These are phyloP conservation scores for Catenaria anguillulae DNA, from an alignment of 371 early-diverging fungal species.

Conservation along the genomic window DNA sequence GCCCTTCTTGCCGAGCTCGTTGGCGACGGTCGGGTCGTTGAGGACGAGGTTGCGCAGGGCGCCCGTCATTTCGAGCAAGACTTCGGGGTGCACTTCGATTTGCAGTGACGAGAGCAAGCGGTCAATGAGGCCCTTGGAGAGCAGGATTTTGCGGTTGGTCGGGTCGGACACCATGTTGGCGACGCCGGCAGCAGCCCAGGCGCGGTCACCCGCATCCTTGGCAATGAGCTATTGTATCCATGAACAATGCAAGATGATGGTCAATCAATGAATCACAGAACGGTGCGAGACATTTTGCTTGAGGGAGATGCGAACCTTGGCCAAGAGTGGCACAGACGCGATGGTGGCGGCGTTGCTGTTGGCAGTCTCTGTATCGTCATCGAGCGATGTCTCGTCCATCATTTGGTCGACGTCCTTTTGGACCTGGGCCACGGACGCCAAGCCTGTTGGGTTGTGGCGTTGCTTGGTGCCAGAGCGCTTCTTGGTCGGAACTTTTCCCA, in stretches of 20 bases:
- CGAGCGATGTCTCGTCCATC: slow-evolving; percentile 5
- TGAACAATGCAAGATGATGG: neutral
- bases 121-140: slow-evolving; percentile 50
- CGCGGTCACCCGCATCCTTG: slow-evolving; percentile 53
- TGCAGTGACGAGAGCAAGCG: slow-evolving; percentile 45
- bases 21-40: neutral
- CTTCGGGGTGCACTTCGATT: slow-evolving; percentile 51
- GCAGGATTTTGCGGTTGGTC: slow-evolving; percentile 46
- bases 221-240: slow-evolving; percentile 39
- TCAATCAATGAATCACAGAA: neutral
- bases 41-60: slow-evolving; percentile 38
- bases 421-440: neutral
- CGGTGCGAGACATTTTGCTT: neutral
- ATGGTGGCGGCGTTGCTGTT: neutral
- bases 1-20: neutral
- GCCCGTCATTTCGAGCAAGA: slow-evolving; percentile 60
- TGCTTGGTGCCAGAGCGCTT: neutral
- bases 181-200: slow-evolving; percentile 76
- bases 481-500: slow-evolving; percentile 2
- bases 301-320: neutral
- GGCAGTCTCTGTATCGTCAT: neutral
- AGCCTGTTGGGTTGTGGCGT: slow-evolving; percentile 4
- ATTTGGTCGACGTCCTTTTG: neutral
- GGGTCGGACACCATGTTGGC: slow-evolving; percentile 48
- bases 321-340: neutral